Evolutionary conservation across 2,329 filamentous ascomycete species (phyloP).

Genomic region (Xylaria polymorpha): DNA sequence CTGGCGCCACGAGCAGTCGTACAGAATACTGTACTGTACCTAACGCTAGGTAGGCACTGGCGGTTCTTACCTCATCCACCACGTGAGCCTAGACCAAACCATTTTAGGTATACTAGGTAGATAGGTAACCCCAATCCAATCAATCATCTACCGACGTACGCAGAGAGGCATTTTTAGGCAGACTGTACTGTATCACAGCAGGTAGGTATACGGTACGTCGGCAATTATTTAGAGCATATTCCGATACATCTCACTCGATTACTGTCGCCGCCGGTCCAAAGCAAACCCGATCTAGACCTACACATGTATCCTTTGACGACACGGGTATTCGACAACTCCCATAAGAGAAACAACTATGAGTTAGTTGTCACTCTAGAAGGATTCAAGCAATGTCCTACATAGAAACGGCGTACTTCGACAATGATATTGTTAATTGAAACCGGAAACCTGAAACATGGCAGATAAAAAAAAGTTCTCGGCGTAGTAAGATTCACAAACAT

Average conservation of each 20-base stretch:
- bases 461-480: not conserved
- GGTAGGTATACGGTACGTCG: not conserved
- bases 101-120: no score
- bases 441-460: constrained; percentile 2
- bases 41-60: no score
- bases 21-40: not conserved
- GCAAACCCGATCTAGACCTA: no score
- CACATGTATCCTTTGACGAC: no score
- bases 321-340: no score
- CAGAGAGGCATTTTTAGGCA: not conserved
- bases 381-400: not conserved
- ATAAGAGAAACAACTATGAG: no score
- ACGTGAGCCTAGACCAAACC: no score
- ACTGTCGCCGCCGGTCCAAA: no score
- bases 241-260: no score
- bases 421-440: not conserved
- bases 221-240: no score
- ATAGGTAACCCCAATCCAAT: not conserved
- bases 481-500: not conserved
- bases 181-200: no score
- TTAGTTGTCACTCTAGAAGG: not conserved
- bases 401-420: not conserved
- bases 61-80: constrained; percentile 1
- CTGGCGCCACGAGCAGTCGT: constrained; percentile 1
- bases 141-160: not conserved